Percentiles rank a stretch among this genome's conserved stretches.
These are phyloP conservation scores for Clavispora vitiphila DNA, from an alignment of 805 yeast species.

Conservation along the genomic window DNA sequence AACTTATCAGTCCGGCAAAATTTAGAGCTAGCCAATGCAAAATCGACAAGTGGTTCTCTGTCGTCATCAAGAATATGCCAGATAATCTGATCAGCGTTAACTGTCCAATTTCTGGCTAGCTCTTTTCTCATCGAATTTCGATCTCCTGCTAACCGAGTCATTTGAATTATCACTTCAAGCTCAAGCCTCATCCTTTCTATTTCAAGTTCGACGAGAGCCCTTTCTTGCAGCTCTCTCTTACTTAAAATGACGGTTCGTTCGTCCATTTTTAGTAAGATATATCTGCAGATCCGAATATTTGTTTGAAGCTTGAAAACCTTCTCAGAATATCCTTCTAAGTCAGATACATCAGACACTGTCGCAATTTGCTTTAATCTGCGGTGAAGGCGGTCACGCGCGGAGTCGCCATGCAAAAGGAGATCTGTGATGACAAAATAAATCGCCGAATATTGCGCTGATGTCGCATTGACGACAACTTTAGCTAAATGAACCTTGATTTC, in stretches of 20 bases:
- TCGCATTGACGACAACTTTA: slow-evolving; percentile 35
- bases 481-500: slow-evolving; percentile 31
- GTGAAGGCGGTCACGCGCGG: slow-evolving; percentile 25
- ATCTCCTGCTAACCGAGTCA: slow-evolving; percentile 17
- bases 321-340: slow-evolving; percentile 30
- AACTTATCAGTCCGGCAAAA: slow-evolving; percentile 59
- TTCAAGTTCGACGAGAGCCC: slow-evolving; percentile 25
- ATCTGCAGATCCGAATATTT: slow-evolving; percentile 23
- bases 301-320: slow-evolving; percentile 27
- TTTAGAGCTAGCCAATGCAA: slow-evolving; percentile 56
- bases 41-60: slow-evolving; percentile 61
- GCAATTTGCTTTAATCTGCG: slow-evolving; percentile 37
- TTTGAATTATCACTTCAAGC: slow-evolving; percentile 30
- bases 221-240: slow-evolving; percentile 17
- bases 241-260: slow-evolving; percentile 23
- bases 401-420: slow-evolving; percentile 26
- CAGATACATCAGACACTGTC: slow-evolving; percentile 31
- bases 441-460: slow-evolving; percentile 34
- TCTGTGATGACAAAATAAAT: slow-evolving; percentile 32
- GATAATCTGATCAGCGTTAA: slow-evolving; percentile 57
- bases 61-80: slow-evolving; percentile 63
- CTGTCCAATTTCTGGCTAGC: slow-evolving; percentile 9
- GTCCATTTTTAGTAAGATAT: slow-evolving; percentile 38
- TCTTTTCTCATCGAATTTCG: slow-evolving; percentile 3
- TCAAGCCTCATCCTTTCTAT: slow-evolving; percentile 30